phyloP scores from a whole-genome alignment of 1,284 basidiomycete genomes.

The Rhodotorula sp. region DNA sequence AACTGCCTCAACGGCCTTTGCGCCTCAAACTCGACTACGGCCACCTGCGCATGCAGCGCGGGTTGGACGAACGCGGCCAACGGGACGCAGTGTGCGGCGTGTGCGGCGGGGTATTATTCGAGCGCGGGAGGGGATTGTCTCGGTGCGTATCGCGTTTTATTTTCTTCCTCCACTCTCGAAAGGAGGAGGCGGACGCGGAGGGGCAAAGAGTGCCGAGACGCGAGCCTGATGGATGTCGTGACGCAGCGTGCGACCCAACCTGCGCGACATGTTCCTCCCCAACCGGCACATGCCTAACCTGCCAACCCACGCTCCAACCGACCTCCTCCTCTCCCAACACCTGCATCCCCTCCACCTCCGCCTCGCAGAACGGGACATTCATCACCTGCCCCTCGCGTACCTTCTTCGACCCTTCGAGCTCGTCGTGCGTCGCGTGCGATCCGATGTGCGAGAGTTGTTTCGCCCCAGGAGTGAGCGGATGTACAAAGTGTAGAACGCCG shows the following conservation, averaged over 20 bases:
- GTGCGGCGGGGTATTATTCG: constrained; percentile 70
- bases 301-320: constrained; percentile 65
- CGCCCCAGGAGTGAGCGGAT: constrained; percentile 59
- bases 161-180: neutral
- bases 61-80: constrained; percentile 68
- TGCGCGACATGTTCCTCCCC: constrained; percentile 66
- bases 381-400: constrained; percentile 61
- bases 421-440: constrained; percentile 61
- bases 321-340: constrained; percentile 60
- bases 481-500: constrained; percentile 50
- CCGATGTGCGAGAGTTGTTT: constrained; percentile 67
- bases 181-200: no score
- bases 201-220: no score
- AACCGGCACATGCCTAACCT: constrained; percentile 68
- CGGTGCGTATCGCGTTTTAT: constrained; percentile 53
- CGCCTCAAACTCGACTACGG: constrained; percentile 51
- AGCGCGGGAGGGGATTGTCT: constrained; percentile 67
- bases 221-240: neutral
- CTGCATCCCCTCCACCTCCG: constrained; percentile 59
- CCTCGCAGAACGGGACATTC: constrained; percentile 55
- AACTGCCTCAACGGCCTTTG: constrained; percentile 76
- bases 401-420: constrained; percentile 58
- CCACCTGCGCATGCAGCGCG: constrained; percentile 66
- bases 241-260: constrained; percentile 64
- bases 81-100: constrained; percentile 62